Evolutionary conservation across 805 yeast species (phyloP), one percentile per base, ranked within the genome.

Genomic region (Yamadazyma paraphyllophila): DNA sequence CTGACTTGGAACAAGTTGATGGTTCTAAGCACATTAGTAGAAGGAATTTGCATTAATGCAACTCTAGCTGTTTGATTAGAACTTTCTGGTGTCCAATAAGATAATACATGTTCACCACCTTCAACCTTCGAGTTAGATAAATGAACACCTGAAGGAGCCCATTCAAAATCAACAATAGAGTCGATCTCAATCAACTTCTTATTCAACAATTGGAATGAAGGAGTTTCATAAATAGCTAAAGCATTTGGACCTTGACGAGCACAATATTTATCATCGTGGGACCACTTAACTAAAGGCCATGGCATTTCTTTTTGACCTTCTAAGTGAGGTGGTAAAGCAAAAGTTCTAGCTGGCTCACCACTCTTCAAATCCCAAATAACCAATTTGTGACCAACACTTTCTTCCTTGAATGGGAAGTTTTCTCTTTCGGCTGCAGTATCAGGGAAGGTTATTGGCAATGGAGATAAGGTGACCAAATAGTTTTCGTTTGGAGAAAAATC

Each of bases 251-350:
- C 92, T 68, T 88, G 80, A 73, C 99, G 85, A 45, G 97, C 98
- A 72, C 96, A 88, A 75, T 83, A 94, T 66, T 81, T 83, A 69
- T 88, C 96, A 69, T 94, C 95, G 59, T 72, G 76, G 37, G 97
- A 88, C 98, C 98, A 94, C 71, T 90, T 90, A 65, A 94, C 83
- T 59, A 92, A 80, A 40, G 99, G 99, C 99, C 99, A 94, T 50
- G 85, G 82, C 82, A 83, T 80, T 77, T 81, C 69, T 78, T 81
- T 68, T 78, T 78, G 77, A 33, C 76, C 71, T 60, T 82, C 83
- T 61, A 84, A 72, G 60, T 80, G 76, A 50, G 88, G 87, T 48
- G 92, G 88, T 59, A 92, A 75, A 26, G 97, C 95, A 78, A 94
- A 92, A 12, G 97, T 87, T 65, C 96, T 82, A 51, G 83, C 81